These are phyloP conservation scores for Phytophthora litchii DNA, from an alignment of 352 stramenopile species.

Conservation along the genomic window DNA sequence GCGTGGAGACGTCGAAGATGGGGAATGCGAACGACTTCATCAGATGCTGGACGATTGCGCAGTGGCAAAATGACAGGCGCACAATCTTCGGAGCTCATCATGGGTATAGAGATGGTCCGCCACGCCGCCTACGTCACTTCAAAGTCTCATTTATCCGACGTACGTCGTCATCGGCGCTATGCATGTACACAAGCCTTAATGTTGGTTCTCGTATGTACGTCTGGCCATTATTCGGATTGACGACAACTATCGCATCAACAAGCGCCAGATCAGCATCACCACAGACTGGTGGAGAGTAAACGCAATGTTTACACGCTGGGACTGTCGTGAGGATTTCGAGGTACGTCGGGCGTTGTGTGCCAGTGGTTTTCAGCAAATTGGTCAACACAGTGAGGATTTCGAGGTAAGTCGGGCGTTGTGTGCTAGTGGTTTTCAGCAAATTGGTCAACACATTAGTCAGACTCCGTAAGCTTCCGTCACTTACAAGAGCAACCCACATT, in stretches of 20 bases:
- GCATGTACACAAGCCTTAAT: too few relatives aligned
- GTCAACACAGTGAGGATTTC: neutral
- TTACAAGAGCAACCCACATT: too few relatives aligned
- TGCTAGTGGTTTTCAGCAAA: neutral
- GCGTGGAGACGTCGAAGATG: constrained; percentile 1
- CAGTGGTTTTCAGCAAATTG: too few relatives aligned
- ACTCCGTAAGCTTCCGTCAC: neutral
- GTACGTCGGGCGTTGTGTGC: too few relatives aligned
- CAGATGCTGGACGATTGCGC: constrained; percentile 18
- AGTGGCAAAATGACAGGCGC: constrained; percentile 30
- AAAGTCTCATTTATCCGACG: constrained; percentile 14
- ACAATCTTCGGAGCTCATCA: constrained; percentile 27
- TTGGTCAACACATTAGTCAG: neutral
- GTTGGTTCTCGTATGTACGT: too few relatives aligned
- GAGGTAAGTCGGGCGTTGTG: neutral
- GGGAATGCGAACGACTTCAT: constrained; percentile 22
- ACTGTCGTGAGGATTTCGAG: neutral
- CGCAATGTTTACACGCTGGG: too few relatives aligned
- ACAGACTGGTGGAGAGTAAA: too few relatives aligned
- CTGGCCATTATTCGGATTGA: too few relatives aligned
- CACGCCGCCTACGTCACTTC: constrained; percentile 21
- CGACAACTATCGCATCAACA: too few relatives aligned
- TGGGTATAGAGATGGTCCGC: constrained; percentile 4
- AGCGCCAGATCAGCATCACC: too few relatives aligned
- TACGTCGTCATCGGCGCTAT: neutral